Percentiles rank a stretch among this genome's conserved stretches.
These are phyloP conservation scores for Trypanosoma mega DNA, from an alignment of 208 protist species.

Conservation along the genomic window DNA sequence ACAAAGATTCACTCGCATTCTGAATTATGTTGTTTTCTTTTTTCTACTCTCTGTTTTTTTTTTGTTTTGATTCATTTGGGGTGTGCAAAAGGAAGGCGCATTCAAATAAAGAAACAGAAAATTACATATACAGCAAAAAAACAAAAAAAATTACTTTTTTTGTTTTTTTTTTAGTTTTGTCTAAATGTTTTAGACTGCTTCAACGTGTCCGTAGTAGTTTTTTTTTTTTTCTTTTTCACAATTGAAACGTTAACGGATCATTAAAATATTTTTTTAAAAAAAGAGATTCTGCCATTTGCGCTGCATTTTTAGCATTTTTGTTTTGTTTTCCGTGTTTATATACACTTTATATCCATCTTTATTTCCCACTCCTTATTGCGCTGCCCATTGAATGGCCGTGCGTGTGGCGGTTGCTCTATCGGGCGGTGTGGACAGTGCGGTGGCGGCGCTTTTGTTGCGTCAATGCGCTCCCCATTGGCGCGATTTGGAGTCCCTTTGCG, in stretches of 20 bases:
- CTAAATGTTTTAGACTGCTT: too few relatives aligned
- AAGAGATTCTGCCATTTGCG: too few relatives aligned
- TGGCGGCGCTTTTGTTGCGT: slow-evolving; percentile 53
- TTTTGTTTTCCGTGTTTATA: slow-evolving; percentile 15
- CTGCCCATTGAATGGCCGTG: slow-evolving; percentile 4
- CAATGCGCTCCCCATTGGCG: slow-evolving; percentile 46
- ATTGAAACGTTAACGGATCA: neutral
- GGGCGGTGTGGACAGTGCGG: slow-evolving; percentile 80
- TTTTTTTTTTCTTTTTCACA: slow-evolving; percentile 3
- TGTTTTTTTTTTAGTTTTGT: too few relatives aligned
- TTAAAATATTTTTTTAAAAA: too few relatives aligned
- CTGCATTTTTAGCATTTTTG: too few relatives aligned
- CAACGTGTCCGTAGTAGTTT: neutral
- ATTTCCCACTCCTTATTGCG: neutral
- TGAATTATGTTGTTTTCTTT: too few relatives aligned
- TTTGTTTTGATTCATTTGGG: too few relatives aligned
- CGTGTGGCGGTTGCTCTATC: slow-evolving; percentile 70
- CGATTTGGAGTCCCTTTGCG: slow-evolving; percentile 54
- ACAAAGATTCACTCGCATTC: too few relatives aligned
- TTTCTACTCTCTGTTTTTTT: too few relatives aligned
- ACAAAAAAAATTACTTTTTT: slow-evolving; percentile 1
- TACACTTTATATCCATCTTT: neutral
- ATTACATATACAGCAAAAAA: slow-evolving; percentile 1
- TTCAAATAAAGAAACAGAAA: slow-evolving; percentile 2
- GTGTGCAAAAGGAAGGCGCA: too few relatives aligned